Evolutionary conservation across 805 yeast species (phyloP).

Genomic region (Candida quercuum): DNA sequence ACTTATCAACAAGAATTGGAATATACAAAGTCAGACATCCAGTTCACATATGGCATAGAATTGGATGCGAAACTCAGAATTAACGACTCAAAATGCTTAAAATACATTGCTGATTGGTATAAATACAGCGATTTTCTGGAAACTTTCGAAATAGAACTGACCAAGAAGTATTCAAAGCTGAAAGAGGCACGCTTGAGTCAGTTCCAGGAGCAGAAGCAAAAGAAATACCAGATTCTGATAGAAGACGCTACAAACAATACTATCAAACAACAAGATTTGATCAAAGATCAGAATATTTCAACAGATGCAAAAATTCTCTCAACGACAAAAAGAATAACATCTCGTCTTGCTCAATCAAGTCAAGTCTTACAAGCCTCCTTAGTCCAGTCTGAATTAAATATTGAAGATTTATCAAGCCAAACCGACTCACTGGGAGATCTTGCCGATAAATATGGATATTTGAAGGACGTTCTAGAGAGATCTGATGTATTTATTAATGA

Average conservation of each 20-base stretch:
- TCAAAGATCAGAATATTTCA: constrained; percentile 1
- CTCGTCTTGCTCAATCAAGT: constrained; percentile 18
- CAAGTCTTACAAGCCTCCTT: constrained; percentile 21
- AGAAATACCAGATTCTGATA: constrained; percentile 5
- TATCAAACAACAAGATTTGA: background rate
- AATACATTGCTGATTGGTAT: constrained; percentile 2
- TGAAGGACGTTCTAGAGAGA: constrained; percentile 16
- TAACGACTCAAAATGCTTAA: background rate
- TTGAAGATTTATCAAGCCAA: constrained; percentile 22
- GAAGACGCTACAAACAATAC: background rate
- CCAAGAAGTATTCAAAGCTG: constrained; percentile 15
- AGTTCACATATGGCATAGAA: constrained; percentile 16
- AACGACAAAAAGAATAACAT: constrained; percentile 23
- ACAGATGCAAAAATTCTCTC: constrained; percentile 19
- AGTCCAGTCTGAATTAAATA: constrained; percentile 20
- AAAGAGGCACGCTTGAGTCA: constrained; percentile 1
- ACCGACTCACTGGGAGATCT: constrained; percentile 14
- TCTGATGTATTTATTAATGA: constrained; percentile 21
- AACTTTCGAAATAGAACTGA: constrained; percentile 11
- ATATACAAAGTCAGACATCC: constrained; percentile 10
- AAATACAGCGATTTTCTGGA: constrained; percentile 14
- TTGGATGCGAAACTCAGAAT: constrained; percentile 1
- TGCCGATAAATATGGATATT: constrained; percentile 15
- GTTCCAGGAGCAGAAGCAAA: constrained; percentile 7
- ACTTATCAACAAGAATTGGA: constrained; percentile 11